Percentiles rank a stretch among this genome's conserved stretches.
Conservation (phyloP, 2,329 filamentous ascomycete species). For the Diaporthe aspalathi region DNA sequence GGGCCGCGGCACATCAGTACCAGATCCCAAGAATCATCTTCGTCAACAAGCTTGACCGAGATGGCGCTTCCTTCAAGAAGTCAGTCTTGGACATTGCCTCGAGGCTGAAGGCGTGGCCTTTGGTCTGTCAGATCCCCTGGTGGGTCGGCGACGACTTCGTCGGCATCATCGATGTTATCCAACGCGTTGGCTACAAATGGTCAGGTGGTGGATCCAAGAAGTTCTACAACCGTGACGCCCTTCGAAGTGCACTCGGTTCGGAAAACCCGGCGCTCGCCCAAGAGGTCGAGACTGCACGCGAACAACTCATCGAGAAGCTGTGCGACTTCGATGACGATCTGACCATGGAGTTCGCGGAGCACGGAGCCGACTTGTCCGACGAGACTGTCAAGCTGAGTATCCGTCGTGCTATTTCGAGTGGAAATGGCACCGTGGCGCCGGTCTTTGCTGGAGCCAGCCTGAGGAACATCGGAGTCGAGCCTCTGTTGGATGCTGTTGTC, state of each 20-base stretch:
- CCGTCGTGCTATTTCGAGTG: conserved; percentile 75
- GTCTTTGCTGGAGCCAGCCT: conserved; percentile 94
- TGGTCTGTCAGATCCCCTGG: conserved; percentile 96
- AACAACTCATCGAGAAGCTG: conserved; percentile 82
- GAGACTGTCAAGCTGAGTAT: conserved; percentile 78
- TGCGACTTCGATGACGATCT: conserved; percentile 90
- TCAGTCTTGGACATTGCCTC: conserved; percentile 88
- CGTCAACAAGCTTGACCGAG: conserved; percentile 87
- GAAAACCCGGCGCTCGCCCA: conserved; percentile 67
- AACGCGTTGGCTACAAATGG: conserved; percentile 81
- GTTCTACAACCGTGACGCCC: conserved; percentile 44
- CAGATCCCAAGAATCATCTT: conserved; percentile 85
- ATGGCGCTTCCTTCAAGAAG: conserved; percentile 83
- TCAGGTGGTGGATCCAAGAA: conserved; percentile 53
- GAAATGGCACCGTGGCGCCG: conserved; percentile 80
- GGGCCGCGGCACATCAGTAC: conserved; percentile 89
- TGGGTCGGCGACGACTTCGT: conserved; percentile 84
- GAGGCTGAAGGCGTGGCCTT: conserved; percentile 83
- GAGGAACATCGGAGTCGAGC: conserved; percentile 92
- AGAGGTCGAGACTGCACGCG: conserved; percentile 81
- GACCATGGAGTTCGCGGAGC: conserved; percentile 85
- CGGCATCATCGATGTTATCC: conserved; percentile 86
- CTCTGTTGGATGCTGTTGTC: conserved; percentile 86
- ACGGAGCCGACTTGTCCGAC: conserved; percentile 78
- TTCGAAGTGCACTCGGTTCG: conserved; percentile 55